Conservation (phyloP, 1,284 basidiomycete species). For the Omphalotus olearius region DNA sequence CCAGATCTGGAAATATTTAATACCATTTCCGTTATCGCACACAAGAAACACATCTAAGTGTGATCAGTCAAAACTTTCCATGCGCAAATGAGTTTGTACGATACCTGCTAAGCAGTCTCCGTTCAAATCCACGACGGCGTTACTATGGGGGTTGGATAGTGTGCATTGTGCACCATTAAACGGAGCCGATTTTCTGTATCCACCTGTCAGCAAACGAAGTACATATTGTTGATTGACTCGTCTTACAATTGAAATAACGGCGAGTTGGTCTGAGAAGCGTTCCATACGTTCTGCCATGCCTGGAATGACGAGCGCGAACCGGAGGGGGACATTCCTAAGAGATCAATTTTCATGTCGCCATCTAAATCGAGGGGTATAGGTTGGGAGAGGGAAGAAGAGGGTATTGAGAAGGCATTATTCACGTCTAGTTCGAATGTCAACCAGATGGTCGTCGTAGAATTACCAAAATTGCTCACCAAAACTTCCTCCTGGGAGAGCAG, state of each 20-base stretch:
- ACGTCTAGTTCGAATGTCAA: slow-evolving; percentile 24
- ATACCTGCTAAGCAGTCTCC: slow-evolving; percentile 92
- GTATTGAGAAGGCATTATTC: slow-evolving; percentile 46
- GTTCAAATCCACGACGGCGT: slow-evolving; percentile 92
- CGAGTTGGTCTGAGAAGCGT: slow-evolving; percentile 45
- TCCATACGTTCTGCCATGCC: slow-evolving; percentile 79
- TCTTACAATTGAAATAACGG: slow-evolving; percentile 61
- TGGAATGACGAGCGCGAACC: slow-evolving; percentile 40
- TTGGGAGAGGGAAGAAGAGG: slow-evolving; percentile 69
- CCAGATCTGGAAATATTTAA: slow-evolving; percentile 87
- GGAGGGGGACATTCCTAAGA: slow-evolving; percentile 68
- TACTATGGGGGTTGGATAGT: slow-evolving; percentile 86
- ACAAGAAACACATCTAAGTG: slow-evolving; percentile 84
- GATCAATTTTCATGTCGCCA: slow-evolving; percentile 85
- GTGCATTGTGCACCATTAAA: slow-evolving; percentile 67
- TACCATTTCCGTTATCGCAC: slow-evolving; percentile 61
- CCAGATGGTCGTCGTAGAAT: background rate
- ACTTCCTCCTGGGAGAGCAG: slow-evolving; percentile 55
- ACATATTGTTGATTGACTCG: slow-evolving; percentile 3
- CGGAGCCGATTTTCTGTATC: slow-evolving; percentile 48
- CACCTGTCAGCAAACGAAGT: background rate
- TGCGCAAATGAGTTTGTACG: no score
- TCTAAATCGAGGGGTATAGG: slow-evolving; percentile 85
- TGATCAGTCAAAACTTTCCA: slow-evolving; percentile 6
- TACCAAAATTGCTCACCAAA: slow-evolving; percentile 52